phyloP scores from a whole-genome alignment of 768 basidiomycete genomes.

The Leccinum fibrillosum region DNA sequence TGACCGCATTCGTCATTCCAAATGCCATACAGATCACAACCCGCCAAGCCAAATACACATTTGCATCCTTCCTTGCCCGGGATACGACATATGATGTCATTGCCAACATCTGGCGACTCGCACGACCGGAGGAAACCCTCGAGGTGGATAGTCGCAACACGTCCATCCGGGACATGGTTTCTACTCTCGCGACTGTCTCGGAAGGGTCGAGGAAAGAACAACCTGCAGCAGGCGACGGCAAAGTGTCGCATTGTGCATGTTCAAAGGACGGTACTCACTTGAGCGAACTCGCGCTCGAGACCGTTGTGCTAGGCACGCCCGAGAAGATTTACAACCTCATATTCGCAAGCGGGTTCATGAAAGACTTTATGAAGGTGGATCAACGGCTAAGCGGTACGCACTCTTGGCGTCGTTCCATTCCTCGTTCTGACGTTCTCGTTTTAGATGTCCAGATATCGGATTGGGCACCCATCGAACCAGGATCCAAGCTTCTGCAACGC shows the following conservation, averaged over 20 bases:
- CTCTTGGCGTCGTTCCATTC: no score
- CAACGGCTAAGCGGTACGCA: constrained; percentile 83
- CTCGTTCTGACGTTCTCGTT: background rate
- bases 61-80: constrained; percentile 93
- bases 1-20: constrained; percentile 97
- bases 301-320: constrained; percentile 82
- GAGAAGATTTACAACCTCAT: constrained; percentile 95
- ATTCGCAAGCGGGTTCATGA: constrained; percentile 94
- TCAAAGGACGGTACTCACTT: constrained; percentile 68
- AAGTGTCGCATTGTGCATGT: constrained; percentile 73
- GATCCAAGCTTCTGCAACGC: constrained; percentile 69
- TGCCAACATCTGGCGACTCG: constrained; percentile 91
- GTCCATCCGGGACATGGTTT: constrained; percentile 19
- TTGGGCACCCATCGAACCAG: constrained; percentile 71
- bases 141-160: constrained; percentile 21
- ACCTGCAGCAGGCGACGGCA: constrained; percentile 31
- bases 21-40: constrained; percentile 91
- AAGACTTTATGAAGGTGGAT: constrained; percentile 86
- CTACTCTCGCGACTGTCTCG: constrained; percentile 15
- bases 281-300: constrained; percentile 71
- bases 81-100: constrained; percentile 97
- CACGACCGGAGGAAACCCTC: constrained; percentile 61
- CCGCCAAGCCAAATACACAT: constrained; percentile 79
- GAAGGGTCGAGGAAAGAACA: constrained; percentile 10
- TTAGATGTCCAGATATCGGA: constrained; percentile 94